Evolutionary conservation across 2,329 filamentous ascomycete genomes (phyloP).

Genomic region (Cytospora piceicola): DNA sequence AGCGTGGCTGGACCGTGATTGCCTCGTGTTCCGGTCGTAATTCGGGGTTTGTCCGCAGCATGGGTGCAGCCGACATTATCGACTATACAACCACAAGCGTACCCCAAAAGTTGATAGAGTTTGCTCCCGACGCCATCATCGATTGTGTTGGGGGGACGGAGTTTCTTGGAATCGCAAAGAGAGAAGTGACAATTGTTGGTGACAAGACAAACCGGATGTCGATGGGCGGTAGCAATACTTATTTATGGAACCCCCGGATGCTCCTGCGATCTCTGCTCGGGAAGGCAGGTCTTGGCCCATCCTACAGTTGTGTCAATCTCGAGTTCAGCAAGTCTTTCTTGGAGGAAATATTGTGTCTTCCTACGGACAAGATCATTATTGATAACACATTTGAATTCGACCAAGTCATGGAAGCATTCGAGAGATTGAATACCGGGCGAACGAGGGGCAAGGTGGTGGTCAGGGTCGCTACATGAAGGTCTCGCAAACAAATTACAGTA

Average conservation of each 20-base stretch:
- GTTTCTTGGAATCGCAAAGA: constrained; percentile 29
- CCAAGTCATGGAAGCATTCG: constrained; percentile 15
- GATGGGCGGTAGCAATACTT: constrained; percentile 25
- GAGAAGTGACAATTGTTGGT: constrained; percentile 33
- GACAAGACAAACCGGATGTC: constrained; percentile 30
- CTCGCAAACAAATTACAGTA: too few species aligned
- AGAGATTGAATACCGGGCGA: constrained; percentile 9
- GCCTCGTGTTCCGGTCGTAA: constrained; percentile 33
- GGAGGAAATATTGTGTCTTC: constrained; percentile 10
- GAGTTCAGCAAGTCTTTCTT: constrained; percentile 14
- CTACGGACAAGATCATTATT: constrained; percentile 13
- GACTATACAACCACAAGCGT: constrained; percentile 32
- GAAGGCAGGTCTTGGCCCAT: constrained; percentile 15
- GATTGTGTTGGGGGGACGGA: constrained; percentile 32
- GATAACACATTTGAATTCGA: constrained; percentile 15
- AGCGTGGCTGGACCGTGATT: constrained; percentile 33
- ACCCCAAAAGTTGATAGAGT: background rate
- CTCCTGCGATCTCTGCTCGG: constrained; percentile 17
- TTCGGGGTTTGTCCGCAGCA: constrained; percentile 28
- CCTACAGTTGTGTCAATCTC: constrained; percentile 22
- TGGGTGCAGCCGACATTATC: constrained; percentile 30
- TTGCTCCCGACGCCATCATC: constrained; percentile 28
- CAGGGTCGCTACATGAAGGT: too few species aligned
- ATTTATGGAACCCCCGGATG: constrained; percentile 23
- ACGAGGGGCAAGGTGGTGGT: background rate